Conservation (phyloP, 805 yeast species). For the Suhomyces emberorum region DNA sequence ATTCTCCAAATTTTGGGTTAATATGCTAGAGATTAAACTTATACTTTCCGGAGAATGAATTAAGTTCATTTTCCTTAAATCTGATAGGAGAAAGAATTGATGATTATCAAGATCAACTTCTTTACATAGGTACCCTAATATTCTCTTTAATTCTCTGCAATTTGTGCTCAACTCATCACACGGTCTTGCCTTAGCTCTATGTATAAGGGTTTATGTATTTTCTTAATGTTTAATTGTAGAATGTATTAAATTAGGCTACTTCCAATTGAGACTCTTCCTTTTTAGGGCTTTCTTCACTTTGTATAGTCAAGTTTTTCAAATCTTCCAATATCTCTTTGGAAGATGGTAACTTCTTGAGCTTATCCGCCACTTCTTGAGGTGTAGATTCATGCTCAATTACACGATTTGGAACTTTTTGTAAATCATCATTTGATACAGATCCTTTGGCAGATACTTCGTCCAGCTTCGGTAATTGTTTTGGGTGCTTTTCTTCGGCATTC, state of each 20-base stretch:
- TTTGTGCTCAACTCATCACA: background rate
- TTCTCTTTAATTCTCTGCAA: slow-evolving; percentile 5
- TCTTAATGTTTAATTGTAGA: slow-evolving; percentile 2
- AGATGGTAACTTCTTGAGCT: background rate
- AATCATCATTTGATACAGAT: too few species aligned
- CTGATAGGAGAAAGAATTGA: background rate
- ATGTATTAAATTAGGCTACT: background rate
- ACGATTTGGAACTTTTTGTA: too few species aligned
- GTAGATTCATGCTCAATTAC: too few species aligned
- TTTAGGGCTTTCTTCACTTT: background rate
- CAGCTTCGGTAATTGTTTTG: slow-evolving; percentile 2
- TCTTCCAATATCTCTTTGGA: background rate
- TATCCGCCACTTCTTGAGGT: background rate
- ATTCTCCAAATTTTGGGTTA: slow-evolving; percentile 52
- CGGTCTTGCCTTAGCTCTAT: background rate
- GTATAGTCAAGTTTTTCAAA: background rate
- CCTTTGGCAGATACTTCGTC: too few species aligned
- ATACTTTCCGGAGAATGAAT: background rate
- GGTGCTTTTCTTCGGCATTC: background rate
- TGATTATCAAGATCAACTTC: too few species aligned
- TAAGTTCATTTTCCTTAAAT: background rate
- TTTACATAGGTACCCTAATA: slow-evolving; percentile 1
- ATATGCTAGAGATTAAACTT: background rate
- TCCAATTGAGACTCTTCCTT: background rate
- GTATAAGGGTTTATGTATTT: background rate